Evolutionary conservation across 1,139 yeast genomes (phyloP).

Genomic region (Yamadazyma sp.): DNA sequence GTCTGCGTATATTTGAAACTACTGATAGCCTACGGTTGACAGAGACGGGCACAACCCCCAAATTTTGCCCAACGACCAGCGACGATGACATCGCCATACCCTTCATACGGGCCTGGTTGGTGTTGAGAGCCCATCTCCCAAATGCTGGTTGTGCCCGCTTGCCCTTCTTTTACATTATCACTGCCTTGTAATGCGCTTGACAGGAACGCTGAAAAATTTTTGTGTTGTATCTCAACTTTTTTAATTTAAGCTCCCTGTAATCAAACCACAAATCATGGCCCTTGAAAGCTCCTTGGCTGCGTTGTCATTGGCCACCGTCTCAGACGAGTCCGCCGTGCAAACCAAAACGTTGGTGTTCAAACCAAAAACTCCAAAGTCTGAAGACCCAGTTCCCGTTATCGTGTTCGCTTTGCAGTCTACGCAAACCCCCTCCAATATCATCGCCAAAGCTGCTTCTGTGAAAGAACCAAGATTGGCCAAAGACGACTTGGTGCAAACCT

Average conservation of each 20-base stretch:
- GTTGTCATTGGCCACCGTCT: conserved; percentile 50
- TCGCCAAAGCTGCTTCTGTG: conserved; percentile 68
- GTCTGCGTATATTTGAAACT: too few relatives aligned
- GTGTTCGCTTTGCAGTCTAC: conserved; percentile 76
- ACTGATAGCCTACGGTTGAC: too few relatives aligned
- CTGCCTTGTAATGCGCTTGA: too few relatives aligned
- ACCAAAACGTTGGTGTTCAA: conserved; percentile 83
- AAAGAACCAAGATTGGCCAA: conserved; percentile 89
- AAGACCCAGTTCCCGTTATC: conserved; percentile 77
- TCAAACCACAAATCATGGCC: conserved; percentile 40
- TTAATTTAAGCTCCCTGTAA: background rate
- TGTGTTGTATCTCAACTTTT: background rate
- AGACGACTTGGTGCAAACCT: conserved; percentile 70
- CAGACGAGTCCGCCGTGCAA: conserved; percentile 41
- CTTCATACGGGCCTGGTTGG: too few relatives aligned
- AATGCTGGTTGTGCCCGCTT: too few relatives aligned
- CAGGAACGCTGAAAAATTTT: background rate
- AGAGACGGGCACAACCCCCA: too few relatives aligned
- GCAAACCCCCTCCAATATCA: conserved; percentile 61
- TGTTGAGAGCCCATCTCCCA: too few relatives aligned
- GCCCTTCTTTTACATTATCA: too few relatives aligned
- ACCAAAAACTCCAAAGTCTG: conserved; percentile 87
- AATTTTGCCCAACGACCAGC: too few relatives aligned
- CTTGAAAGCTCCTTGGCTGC: conserved; percentile 61
- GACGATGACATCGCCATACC: too few relatives aligned